Conservation (phyloP, 202 grass and related monocot species). For the Dendrocalamus latiflorus region DNA sequence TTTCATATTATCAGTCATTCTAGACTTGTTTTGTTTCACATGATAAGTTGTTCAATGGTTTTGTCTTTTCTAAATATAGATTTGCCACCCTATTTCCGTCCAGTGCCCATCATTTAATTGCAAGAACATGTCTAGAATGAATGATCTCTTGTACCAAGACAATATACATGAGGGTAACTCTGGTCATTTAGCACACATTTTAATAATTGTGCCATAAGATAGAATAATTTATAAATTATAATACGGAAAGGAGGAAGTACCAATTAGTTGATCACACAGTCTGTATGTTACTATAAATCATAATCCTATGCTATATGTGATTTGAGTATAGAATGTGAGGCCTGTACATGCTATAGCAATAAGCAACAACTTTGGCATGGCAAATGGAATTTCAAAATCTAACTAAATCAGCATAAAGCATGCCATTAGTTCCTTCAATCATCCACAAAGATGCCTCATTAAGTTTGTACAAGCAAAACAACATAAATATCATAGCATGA, state of each 20-base stretch:
- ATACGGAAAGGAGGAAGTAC: neutral
- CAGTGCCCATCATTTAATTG: neutral
- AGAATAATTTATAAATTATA: neutral
- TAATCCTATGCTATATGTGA: neutral
- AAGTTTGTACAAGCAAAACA: slow-evolving; percentile 1
- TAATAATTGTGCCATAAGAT: neutral
- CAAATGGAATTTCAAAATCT: neutral
- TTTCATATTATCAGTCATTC: neutral
- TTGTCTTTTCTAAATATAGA: neutral
- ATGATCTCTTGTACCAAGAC: neutral
- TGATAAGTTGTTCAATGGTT: neutral
- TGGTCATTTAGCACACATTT: neutral
- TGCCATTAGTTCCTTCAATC: neutral
- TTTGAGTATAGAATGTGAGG: neutral
- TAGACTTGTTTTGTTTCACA: neutral
- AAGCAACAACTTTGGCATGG: neutral
- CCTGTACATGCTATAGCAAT: neutral
- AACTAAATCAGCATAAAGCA: neutral
- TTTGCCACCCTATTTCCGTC: neutral
- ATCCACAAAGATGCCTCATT: neutral
- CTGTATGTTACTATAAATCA: neutral
- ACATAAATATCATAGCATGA: neutral
- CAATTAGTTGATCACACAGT: neutral
- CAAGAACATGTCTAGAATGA: neutral
- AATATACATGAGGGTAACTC: neutral